phyloP scores from a whole-genome alignment of 305 asterid genomes.

The Solanum hybrid region DNA sequence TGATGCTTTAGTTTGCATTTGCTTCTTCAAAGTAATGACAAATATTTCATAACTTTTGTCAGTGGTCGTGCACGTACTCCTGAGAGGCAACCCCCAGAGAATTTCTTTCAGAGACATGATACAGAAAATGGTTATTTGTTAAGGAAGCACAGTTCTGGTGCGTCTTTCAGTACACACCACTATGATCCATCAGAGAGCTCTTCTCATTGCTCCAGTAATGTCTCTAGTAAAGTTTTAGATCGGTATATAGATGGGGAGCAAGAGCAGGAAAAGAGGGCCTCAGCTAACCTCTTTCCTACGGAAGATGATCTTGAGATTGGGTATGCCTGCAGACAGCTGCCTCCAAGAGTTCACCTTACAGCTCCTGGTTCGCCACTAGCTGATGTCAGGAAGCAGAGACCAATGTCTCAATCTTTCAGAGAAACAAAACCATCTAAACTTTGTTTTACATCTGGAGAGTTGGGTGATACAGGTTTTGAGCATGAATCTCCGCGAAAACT shows the following conservation, averaged over 20 bases:
- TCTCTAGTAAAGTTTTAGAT: conserved; percentile 74
- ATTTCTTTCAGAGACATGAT: conserved; percentile 30
- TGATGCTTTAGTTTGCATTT: background rate
- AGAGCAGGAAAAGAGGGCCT: conserved; percentile 38
- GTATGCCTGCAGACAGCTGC: conserved; percentile 34
- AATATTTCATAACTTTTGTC: conserved; percentile 6
- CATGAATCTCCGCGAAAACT: conserved; percentile 74
- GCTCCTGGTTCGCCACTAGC: conserved; percentile 33
- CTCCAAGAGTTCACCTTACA: conserved; percentile 43
- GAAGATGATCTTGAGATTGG: conserved; percentile 38
- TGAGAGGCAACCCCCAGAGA: conserved; percentile 50
- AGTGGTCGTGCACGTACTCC: conserved; percentile 63
- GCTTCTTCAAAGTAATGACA: background rate
- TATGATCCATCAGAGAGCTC: conserved; percentile 67
- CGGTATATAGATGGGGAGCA: conserved; percentile 93
- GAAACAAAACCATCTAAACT: conserved; percentile 35
- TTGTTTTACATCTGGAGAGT: conserved; percentile 37
- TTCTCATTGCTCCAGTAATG: conserved; percentile 69
- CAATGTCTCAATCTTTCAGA: conserved; percentile 72
- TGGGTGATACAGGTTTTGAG: conserved; percentile 41
- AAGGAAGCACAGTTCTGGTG: conserved; percentile 33
- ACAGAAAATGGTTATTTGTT: conserved; percentile 25
- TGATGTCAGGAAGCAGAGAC: conserved; percentile 56
- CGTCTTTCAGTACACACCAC: conserved; percentile 28
- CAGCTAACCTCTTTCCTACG: conserved; percentile 21